Evolutionary conservation across 2,329 filamentous ascomycete species (phyloP).

Genomic region (Chaetomiaceae sp.): DNA sequence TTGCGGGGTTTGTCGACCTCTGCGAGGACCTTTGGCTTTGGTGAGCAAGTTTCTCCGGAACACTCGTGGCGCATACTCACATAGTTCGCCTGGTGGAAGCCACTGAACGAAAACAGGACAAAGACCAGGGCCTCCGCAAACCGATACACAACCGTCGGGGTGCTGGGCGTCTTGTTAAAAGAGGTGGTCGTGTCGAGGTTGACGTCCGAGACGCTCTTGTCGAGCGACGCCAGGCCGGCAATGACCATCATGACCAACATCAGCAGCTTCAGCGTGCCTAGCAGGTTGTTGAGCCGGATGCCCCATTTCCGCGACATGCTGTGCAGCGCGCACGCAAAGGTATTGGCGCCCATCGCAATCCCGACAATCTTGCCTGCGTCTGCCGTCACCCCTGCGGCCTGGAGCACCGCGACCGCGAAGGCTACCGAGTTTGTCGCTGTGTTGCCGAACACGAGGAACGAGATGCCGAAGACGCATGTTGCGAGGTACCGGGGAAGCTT

Average conservation of each 20-base stretch:
- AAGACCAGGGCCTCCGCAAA: constrained; percentile 17
- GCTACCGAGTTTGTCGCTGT: constrained; percentile 19
- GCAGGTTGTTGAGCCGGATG: constrained; percentile 18
- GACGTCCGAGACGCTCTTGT: constrained; percentile 7
- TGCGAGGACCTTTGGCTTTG: not conserved
- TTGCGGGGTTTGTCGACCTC: constrained; percentile 16
- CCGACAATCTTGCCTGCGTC: constrained; percentile 10
- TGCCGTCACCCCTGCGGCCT: constrained; percentile 3
- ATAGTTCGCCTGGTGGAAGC: constrained; percentile 23
- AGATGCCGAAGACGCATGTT: constrained; percentile 20
- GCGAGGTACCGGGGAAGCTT: constrained; percentile 16
- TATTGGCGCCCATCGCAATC: constrained; percentile 17
- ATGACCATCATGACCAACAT: constrained; percentile 17
- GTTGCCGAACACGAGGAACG: constrained; percentile 21
- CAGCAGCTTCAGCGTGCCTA: constrained; percentile 16
- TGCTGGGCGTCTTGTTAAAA: constrained; percentile 10
- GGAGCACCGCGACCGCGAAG: constrained; percentile 14
- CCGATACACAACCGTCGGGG: constrained; percentile 11
- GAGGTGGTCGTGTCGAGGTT: constrained; percentile 11
- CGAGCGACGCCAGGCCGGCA: constrained; percentile 10
- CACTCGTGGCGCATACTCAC: constrained; percentile 1
- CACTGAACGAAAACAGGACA: constrained; percentile 18
- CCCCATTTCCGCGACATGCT: constrained; percentile 22
- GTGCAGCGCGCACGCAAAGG: constrained; percentile 18
- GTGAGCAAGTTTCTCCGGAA: not conserved